Conservation (phyloP, 768 basidiomycete species). For the Boletus vermiculosoides region DNA sequence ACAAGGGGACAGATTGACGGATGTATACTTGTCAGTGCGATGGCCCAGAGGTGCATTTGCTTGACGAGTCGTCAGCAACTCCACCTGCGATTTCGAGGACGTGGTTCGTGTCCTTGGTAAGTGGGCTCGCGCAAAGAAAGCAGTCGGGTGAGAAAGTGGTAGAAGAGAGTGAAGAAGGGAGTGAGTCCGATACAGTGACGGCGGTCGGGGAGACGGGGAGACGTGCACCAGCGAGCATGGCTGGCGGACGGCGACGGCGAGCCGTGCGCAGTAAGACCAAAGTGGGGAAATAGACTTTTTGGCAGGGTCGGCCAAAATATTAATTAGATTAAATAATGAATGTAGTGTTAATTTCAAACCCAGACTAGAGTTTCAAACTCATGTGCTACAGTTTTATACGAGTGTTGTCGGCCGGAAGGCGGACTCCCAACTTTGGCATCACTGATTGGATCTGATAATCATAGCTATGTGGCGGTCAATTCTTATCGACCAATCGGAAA, state of each 20-base stretch:
- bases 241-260: constrained; percentile 67
- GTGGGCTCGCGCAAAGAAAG: constrained; percentile 19
- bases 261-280: constrained; percentile 37
- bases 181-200: constrained; percentile 43
- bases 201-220: constrained; percentile 18
- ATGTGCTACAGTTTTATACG: not conserved
- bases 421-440: too few relatives aligned
- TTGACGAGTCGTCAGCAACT: constrained; percentile 58
- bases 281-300: constrained; percentile 21
- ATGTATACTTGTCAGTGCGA: constrained; percentile 49
- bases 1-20: constrained; percentile 11
- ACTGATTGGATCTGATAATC: not conserved
- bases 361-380: not conserved
- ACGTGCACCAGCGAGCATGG: constrained; percentile 45
- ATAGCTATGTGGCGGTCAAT: not conserved
- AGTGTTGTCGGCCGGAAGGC: too few relatives aligned
- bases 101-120: constrained; percentile 60
- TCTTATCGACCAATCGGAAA: constrained; percentile 35
- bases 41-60: constrained; percentile 50
- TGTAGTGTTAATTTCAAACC: not conserved
- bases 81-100: constrained; percentile 60
- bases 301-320: not conserved
- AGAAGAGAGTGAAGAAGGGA: constrained; percentile 41
- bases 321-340: not conserved
- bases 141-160: constrained; percentile 23